Evolutionary conservation across 1,284 basidiomycete species (phyloP).

Genomic region (Fomes fomentarius): DNA sequence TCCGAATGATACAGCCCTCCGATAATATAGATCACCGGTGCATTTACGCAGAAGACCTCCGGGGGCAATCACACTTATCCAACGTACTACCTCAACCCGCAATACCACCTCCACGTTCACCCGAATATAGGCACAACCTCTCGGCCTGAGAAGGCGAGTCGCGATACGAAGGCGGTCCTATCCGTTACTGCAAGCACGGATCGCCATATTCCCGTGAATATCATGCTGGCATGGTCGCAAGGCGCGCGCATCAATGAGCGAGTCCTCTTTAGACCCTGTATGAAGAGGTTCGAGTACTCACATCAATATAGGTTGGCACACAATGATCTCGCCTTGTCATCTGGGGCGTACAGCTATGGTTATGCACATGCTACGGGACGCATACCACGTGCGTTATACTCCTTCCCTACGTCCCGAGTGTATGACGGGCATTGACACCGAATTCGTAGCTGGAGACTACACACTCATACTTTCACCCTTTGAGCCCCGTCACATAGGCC

Average conservation of each 20-base stretch:
- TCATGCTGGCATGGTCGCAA: constrained; percentile 75
- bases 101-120: constrained; percentile 73
- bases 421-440: neutral
- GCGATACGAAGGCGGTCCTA: constrained; percentile 44
- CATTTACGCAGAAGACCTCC: constrained; percentile 71
- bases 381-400: constrained; percentile 59
- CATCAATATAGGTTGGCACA: constrained; percentile 50
- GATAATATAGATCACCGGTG: constrained; percentile 55
- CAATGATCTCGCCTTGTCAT: constrained; percentile 73
- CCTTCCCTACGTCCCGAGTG: neutral
- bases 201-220: constrained; percentile 76
- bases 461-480: constrained; percentile 86
- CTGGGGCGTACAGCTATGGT: constrained; percentile 85
- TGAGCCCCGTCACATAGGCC: constrained; percentile 68
- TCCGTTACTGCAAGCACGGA: constrained; percentile 59
- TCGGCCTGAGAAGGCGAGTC: constrained; percentile 5
- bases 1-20: neutral
- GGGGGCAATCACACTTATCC: constrained; percentile 84
- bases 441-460: constrained; percentile 71
- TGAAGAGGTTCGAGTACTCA: neutral
- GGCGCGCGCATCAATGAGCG: constrained; percentile 78
- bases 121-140: constrained; percentile 25
- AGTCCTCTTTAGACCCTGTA: constrained; percentile 33
- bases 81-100: constrained; percentile 90
- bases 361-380: constrained; percentile 60